Percentiles rank a stretch among this genome's conserved stretches.
These are phyloP conservation scores for Leptographium galeiforme DNA, from an alignment of 2,329 filamentous ascomycete genomes.

Conservation along the genomic window DNA sequence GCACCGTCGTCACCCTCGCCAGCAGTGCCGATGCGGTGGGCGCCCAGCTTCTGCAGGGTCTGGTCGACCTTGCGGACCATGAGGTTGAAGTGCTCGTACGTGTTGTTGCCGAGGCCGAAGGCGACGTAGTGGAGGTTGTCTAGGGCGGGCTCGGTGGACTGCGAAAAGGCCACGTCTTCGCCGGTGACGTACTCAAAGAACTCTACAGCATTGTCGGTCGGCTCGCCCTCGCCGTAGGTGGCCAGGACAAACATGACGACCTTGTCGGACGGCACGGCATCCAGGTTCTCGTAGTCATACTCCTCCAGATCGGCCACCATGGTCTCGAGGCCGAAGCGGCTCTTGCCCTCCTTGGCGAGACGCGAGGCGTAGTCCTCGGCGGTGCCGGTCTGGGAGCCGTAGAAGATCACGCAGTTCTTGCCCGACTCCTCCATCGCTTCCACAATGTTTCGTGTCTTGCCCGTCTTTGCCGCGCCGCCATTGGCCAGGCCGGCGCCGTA, in stretches of 20 bases:
- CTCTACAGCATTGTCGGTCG: slow-evolving; percentile 95
- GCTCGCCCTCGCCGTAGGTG: slow-evolving; percentile 96
- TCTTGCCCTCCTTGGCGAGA: slow-evolving; percentile 92
- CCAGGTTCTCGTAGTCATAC: slow-evolving; percentile 91
- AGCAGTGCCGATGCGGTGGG: slow-evolving; percentile 68
- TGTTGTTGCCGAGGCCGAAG: slow-evolving; percentile 97
- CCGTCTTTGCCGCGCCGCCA: slow-evolving; percentile 57
- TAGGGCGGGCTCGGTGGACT: slow-evolving; percentile 60
- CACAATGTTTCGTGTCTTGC: slow-evolving; percentile 80
- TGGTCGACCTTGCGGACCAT: slow-evolving; percentile 91
- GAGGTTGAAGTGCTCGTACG: slow-evolving; percentile 97
- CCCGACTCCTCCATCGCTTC: slow-evolving; percentile 91
- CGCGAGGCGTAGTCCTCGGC: slow-evolving; percentile 96
- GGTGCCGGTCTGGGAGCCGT: slow-evolving; percentile 95
- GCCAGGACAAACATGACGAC: slow-evolving; percentile 89
- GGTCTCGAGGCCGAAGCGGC: slow-evolving; percentile 88
- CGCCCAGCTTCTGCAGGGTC: slow-evolving; percentile 69
- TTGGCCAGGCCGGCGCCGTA: slow-evolving; percentile 65
- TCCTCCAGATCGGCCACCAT: slow-evolving; percentile 98
- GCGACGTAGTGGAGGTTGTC: slow-evolving; percentile 81
- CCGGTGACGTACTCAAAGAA: slow-evolving; percentile 92
- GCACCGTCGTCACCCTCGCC: slow-evolving; percentile 96
- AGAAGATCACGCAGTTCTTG: slow-evolving; percentile 98
- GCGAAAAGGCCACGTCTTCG: slow-evolving; percentile 71
- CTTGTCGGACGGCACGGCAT: slow-evolving; percentile 79